These are phyloP conservation scores for Tirmania nivea DNA, from an alignment of 495 filamentous ascomycete genomes.

Conservation along the genomic window DNA sequence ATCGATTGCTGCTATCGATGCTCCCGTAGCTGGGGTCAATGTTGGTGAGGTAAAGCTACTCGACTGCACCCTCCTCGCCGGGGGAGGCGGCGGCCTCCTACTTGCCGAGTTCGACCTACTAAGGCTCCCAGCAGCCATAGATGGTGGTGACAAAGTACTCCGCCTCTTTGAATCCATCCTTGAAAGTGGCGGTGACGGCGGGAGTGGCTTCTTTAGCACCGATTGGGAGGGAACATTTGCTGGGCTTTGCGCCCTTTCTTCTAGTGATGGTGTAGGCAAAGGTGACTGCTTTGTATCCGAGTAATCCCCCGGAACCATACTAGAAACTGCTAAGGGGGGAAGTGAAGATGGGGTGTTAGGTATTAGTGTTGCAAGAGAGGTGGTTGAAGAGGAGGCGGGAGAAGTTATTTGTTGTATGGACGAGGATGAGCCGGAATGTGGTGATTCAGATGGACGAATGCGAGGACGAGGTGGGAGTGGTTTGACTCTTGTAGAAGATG, in stretches of 20 bases:
- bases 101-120: neutral
- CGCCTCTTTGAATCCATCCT: neutral
- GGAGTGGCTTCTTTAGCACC: neutral
- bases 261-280: too few species aligned
- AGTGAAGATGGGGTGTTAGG: neutral
- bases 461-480: constrained; percentile 15
- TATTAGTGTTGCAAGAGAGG: neutral
- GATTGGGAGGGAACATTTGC: too few species aligned
- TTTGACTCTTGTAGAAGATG: constrained; percentile 1
- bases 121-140: neutral
- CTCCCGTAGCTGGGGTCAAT: neutral
- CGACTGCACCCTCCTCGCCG: neutral
- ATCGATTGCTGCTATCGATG: neutral
- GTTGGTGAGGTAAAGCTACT: neutral
- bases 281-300: too few species aligned
- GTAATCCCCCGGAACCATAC: neutral
- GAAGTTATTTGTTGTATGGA: neutral
- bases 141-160: neutral
- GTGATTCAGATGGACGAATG: constrained; percentile 1
- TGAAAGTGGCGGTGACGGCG: neutral
- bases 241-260: too few species aligned
- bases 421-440: constrained; percentile 1
- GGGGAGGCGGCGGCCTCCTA: neutral
- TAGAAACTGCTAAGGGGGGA: neutral
- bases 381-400: neutral